Evolutionary conservation across 306 rosid genomes (phyloP).

Genomic region (Biancaea sappan): DNA sequence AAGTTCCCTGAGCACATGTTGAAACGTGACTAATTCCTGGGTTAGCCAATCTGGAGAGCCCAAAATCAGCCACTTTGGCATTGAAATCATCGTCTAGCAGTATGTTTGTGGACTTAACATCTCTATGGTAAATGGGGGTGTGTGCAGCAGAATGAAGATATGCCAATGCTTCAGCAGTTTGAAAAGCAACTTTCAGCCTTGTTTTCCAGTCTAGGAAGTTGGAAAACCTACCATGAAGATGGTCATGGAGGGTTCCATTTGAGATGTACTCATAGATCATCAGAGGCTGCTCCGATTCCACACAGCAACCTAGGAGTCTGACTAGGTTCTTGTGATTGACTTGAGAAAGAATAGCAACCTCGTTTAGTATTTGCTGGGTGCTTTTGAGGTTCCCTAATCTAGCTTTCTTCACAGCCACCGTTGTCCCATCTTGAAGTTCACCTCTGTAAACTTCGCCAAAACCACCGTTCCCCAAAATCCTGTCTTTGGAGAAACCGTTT

Average conservation of each 20-base stretch:
- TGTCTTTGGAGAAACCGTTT: conserved; percentile 61
- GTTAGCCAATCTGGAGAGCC: conserved; percentile 87
- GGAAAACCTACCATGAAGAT: conserved; percentile 71
- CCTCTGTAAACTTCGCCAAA: conserved; percentile 96
- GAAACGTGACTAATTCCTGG: conserved; percentile 93
- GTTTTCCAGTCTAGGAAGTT: conserved; percentile 82
- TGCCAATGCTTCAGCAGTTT: conserved; percentile 89
- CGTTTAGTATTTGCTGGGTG: conserved; percentile 85
- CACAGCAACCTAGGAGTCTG: conserved; percentile 83
- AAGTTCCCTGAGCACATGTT: conserved; percentile 97
- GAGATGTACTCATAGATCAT: conserved; percentile 93
- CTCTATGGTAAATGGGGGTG: conserved; percentile 94
- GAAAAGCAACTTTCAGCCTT: conserved; percentile 78
- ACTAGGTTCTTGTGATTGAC: conserved; percentile 91
- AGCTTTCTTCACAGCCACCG: conserved; percentile 87
- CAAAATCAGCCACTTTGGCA: conserved; percentile 89
- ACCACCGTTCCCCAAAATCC: conserved; percentile 82
- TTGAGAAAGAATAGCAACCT: conserved; percentile 90
- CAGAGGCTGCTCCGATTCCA: conserved; percentile 82
- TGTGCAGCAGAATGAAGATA: conserved; percentile 84
- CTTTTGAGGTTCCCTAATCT: conserved; percentile 90
- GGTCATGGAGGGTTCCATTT: conserved; percentile 90
- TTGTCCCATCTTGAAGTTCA: conserved; percentile 69
- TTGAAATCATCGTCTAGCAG: conserved; percentile 67
- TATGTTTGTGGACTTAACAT: conserved; percentile 93